These are phyloP conservation scores for Lecanicillium sp. DNA, from an alignment of 2,329 filamentous ascomycete species.

Conservation along the genomic window DNA sequence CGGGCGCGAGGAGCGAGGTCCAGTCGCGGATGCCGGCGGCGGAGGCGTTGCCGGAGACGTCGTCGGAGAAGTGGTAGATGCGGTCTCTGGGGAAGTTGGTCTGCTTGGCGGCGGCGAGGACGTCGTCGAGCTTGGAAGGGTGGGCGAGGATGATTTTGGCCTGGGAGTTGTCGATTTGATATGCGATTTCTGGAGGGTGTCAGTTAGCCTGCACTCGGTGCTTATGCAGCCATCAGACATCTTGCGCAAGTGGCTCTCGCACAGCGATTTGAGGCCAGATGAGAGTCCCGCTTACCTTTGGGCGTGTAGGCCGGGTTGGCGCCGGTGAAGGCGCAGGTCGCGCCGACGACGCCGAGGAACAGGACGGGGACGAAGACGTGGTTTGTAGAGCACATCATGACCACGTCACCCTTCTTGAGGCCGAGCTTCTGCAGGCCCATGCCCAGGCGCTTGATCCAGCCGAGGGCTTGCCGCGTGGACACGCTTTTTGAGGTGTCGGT, in stretches of 20 bases:
- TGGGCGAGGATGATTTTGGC: constrained; percentile 46
- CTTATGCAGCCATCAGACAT: no score
- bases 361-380: constrained; percentile 50
- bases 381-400: constrained; percentile 49
- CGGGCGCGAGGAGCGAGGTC: constrained; percentile 31
- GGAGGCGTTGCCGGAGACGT: constrained; percentile 22
- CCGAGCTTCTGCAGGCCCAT: constrained; percentile 41
- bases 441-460: constrained; percentile 47
- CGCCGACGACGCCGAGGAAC: constrained; percentile 48
- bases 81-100: constrained; percentile 33
- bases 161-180: constrained; percentile 45
- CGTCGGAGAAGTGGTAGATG: constrained; percentile 45
- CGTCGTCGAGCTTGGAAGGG: constrained; percentile 36
- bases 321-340: constrained; percentile 48
- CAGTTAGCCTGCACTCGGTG: neutral
- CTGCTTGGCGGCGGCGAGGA: constrained; percentile 37
- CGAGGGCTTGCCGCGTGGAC: constrained; percentile 40
- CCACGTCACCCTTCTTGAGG: constrained; percentile 42
- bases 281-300: constrained; percentile 29
- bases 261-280: no score
- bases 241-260: no score
- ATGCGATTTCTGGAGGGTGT: constrained; percentile 39
- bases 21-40: constrained; percentile 34
- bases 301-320: constrained; percentile 47
- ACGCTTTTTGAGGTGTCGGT: constrained; percentile 37